Percentiles rank a stretch among this genome's conserved stretches.
Evolutionary conservation across 2,329 filamentous ascomycete genomes (phyloP).

Genomic region (Penicillium sp.): DNA sequence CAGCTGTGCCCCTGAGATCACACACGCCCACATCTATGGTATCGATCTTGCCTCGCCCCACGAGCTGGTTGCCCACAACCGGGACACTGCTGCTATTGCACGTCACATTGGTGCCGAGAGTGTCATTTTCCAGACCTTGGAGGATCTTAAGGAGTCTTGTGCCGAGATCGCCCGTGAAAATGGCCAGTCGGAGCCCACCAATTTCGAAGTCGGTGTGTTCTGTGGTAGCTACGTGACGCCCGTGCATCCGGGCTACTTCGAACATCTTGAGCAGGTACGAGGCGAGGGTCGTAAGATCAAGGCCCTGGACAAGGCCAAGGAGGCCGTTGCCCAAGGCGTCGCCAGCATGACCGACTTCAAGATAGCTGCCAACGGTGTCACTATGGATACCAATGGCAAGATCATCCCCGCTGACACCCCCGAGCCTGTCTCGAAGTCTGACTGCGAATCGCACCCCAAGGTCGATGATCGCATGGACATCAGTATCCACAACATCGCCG

Average conservation of each 20-base stretch:
- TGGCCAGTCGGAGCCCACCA: slow-evolving; percentile 55
- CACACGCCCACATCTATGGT: slow-evolving; percentile 83
- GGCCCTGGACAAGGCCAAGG: slow-evolving; percentile 64
- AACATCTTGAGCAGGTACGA: slow-evolving; percentile 71
- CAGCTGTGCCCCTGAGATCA: slow-evolving; percentile 79
- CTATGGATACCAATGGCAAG: slow-evolving; percentile 58
- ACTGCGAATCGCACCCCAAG: slow-evolving; percentile 38
- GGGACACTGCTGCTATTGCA: slow-evolving; percentile 63
- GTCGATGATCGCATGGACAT: slow-evolving; percentile 60
- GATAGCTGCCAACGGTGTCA: slow-evolving; percentile 64
- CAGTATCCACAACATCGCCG: slow-evolving; percentile 60
- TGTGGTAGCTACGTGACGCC: slow-evolving; percentile 83
- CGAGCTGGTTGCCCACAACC: slow-evolving; percentile 71
- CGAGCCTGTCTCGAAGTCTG: not conserved
- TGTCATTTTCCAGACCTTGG: slow-evolving; percentile 75
- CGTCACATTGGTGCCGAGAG: slow-evolving; percentile 71
- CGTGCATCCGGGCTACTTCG: slow-evolving; percentile 78
- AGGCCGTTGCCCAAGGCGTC: slow-evolving; percentile 64
- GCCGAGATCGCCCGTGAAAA: slow-evolving; percentile 64
- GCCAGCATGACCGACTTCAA: slow-evolving; percentile 63
- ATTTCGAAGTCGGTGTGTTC: slow-evolving; percentile 92
- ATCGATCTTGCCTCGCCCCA: slow-evolving; percentile 72
- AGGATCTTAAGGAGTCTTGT: slow-evolving; percentile 79
- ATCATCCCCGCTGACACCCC: slow-evolving; percentile 53
- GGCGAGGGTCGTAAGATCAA: slow-evolving; percentile 71